Conservation (phyloP, 345 rosid genomes). For the Gossypioides kirkii region DNA sequence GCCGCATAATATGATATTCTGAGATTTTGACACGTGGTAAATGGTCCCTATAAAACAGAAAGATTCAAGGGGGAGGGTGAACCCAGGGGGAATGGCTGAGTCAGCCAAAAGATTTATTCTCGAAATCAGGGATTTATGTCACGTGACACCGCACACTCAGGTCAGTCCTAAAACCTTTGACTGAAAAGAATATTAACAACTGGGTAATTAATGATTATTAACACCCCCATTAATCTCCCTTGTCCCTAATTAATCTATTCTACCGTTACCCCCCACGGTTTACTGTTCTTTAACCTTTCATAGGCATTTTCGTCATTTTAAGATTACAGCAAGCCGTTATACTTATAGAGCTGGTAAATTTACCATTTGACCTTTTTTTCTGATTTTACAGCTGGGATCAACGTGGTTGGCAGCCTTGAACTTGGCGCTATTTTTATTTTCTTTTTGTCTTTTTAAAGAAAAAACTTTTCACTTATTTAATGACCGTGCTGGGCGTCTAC, state of each 20-base stretch:
- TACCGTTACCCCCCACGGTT: background rate
- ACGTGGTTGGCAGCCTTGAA: constrained; percentile 35
- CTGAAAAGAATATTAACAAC: constrained; percentile 15
- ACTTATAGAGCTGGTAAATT: background rate
- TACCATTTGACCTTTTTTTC: constrained; percentile 13
- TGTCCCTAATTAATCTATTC: constrained; percentile 8
- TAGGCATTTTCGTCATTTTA: constrained; percentile 19
- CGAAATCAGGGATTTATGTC: constrained; percentile 15
- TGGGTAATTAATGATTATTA: background rate
- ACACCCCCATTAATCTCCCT: background rate
- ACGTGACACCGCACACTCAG: constrained; percentile 36
- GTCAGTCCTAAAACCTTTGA: constrained; percentile 32
- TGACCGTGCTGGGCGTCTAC: background rate
- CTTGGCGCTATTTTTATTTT: constrained; percentile 16
- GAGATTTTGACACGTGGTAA: constrained; percentile 21
- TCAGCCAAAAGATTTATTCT: constrained; percentile 17
- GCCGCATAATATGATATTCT: constrained; percentile 33
- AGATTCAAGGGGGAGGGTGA: constrained; percentile 15
- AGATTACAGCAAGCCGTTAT: background rate
- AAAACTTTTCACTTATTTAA: background rate
- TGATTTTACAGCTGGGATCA: constrained; percentile 23
- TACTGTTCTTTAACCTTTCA: background rate
- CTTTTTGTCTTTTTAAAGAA: background rate
- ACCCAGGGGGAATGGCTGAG: constrained; percentile 27
- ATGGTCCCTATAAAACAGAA: background rate